These are phyloP conservation scores for Chalara sp. DNA, from an alignment of 2,329 filamentous ascomycete genomes.

Conservation along the genomic window DNA sequence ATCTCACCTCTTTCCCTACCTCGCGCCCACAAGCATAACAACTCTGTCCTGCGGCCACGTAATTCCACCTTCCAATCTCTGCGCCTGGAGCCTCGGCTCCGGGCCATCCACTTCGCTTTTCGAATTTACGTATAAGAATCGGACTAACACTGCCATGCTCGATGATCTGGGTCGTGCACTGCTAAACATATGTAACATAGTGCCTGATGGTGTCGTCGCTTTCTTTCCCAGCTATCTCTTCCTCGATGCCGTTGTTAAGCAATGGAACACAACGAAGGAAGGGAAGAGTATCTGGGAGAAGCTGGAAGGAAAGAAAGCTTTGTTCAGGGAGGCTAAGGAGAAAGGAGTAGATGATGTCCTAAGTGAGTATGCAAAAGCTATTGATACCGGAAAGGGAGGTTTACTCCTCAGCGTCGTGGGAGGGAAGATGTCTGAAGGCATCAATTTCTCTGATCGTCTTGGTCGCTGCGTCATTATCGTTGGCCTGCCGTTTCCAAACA, in stretches of 20 bases:
- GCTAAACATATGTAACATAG: constrained; percentile 60
- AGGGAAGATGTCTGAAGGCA: constrained; percentile 92
- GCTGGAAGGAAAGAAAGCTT: constrained; percentile 49
- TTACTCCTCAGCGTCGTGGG: constrained; percentile 86
- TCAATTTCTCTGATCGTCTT: constrained; percentile 91
- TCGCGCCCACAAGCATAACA: constrained; percentile 55
- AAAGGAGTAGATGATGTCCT: constrained; percentile 57
- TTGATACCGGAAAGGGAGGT: constrained; percentile 59
- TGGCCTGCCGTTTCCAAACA: constrained; percentile 88
- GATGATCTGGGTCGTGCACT: constrained; percentile 68
- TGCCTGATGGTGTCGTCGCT: constrained; percentile 84
- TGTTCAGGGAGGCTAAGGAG: constrained; percentile 54
- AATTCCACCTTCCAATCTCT: constrained; percentile 74
- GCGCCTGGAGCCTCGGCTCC: constrained; percentile 63
- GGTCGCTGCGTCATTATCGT: constrained; percentile 89
- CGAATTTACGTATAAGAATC: constrained; percentile 81
- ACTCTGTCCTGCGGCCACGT: constrained; percentile 94
- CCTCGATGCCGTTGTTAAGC: constrained; percentile 62
- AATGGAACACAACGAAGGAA: constrained; percentile 43
- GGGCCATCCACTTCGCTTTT: constrained; percentile 33
- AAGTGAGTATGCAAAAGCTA: constrained; percentile 62
- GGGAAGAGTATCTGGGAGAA: constrained; percentile 49
- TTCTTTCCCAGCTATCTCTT: constrained; percentile 97
- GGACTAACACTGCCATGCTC: constrained; percentile 57
- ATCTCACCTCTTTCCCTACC: constrained; percentile 75